Conservation (phyloP, 2,329 filamentous ascomycete genomes). For the Fusarium compactum region DNA sequence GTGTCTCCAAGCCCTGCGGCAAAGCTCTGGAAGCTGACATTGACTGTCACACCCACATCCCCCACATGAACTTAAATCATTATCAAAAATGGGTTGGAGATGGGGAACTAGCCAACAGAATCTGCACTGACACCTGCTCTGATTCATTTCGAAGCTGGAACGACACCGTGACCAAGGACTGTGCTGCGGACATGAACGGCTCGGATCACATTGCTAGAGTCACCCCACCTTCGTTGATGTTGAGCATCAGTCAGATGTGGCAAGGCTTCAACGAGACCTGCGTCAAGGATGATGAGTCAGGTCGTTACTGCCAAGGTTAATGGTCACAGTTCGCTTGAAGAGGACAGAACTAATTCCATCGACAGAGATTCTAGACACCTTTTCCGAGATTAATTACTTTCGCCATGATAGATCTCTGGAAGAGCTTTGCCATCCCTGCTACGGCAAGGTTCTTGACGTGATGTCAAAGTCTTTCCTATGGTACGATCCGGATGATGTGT, state of each 20-base stretch:
- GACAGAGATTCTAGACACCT: not conserved
- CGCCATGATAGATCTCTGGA: not conserved
- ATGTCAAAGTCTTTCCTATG: not conserved
- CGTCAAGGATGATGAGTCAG: not conserved
- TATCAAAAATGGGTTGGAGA: not conserved
- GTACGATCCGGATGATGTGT: not conserved
- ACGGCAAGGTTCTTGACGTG: not conserved
- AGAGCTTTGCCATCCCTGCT: constrained; percentile 7
- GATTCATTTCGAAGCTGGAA: constrained; percentile 1
- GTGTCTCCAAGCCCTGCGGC: not conserved
- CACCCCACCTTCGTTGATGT: too few species aligned
- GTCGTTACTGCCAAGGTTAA: not conserved
- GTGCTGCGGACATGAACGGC: not conserved
- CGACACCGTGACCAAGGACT: not conserved
- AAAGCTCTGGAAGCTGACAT: not conserved
- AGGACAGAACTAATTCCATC: not conserved
- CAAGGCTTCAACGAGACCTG: constrained; percentile 1
- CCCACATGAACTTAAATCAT: not conserved
- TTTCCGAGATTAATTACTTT: not conserved
- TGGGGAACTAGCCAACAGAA: not conserved
- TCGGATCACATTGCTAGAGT: too few species aligned
- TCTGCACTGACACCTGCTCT: not conserved
- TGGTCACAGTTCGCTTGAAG: rapidly evolving
- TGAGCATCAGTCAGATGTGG: not conserved
- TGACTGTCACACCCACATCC: not conserved